Conservation (phyloP, 257 asterid genomes). For the Capsicum baccatum region DNA sequence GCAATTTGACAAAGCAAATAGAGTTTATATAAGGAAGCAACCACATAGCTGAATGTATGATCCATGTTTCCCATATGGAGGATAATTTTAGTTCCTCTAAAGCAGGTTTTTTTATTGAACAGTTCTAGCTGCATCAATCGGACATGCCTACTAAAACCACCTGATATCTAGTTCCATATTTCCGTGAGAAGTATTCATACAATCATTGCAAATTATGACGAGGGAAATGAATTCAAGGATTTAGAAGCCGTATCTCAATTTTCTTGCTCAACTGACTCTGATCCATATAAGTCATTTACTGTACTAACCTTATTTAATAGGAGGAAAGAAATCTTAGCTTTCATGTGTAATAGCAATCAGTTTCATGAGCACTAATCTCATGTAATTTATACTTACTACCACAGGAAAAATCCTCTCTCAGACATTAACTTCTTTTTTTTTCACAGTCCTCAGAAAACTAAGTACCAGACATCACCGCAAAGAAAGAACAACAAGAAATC, state of each 20-base stretch:
- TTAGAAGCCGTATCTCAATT: not conserved
- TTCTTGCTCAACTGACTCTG: not conserved
- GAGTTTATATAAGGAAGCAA: not conserved
- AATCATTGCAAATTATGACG: not conserved
- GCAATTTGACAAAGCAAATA: not conserved
- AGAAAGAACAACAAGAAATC: conserved; percentile 51
- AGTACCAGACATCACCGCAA: conserved; percentile 54
- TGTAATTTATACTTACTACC: not conserved
- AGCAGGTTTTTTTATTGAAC: not conserved
- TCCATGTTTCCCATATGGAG: not conserved
- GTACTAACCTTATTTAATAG: not conserved
- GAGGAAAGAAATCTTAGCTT: not conserved
- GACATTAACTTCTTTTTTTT: conserved; percentile 19
- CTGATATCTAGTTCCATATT: not conserved
- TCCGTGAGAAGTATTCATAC: not conserved
- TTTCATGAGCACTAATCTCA: not conserved
- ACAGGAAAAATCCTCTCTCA: conserved; percentile 15
- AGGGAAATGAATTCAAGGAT: not conserved
- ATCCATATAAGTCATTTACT: not conserved
- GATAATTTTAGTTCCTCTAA: not conserved
- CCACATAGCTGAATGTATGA: not conserved
- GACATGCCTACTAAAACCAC: not conserved
- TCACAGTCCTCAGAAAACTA: conserved; percentile 56
- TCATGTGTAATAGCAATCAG: not conserved
- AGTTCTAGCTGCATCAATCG: conserved; percentile 4